phyloP scores from a whole-genome alignment of 345 rosid species.

The Alliaria petiolata region DNA sequence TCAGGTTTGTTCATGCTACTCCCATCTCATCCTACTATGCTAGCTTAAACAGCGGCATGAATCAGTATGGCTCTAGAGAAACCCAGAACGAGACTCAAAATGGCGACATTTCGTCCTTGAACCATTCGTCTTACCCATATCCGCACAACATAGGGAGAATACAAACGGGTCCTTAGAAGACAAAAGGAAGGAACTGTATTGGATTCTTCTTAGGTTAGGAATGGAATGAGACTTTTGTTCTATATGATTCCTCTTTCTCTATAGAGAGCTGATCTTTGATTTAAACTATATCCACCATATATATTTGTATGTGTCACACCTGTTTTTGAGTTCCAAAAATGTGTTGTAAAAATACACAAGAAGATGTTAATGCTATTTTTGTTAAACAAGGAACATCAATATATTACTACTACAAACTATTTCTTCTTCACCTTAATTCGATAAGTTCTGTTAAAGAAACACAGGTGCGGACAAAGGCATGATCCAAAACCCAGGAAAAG shows the following conservation, averaged over 20 bases:
- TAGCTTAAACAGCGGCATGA: conserved; percentile 49
- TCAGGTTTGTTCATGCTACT: conserved; percentile 49
- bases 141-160: conserved; percentile 74
- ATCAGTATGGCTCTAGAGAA: conserved; percentile 53
- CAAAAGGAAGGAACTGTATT: background rate
- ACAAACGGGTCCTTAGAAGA: conserved; percentile 64
- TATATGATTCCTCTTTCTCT: conserved; percentile 11
- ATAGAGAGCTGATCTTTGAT: conserved; percentile 13
- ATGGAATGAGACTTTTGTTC: conserved; percentile 3
- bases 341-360: conserved; percentile 14
- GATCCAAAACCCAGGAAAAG: background rate
- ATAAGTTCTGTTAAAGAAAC: background rate
- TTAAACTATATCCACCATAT: conserved; percentile 6
- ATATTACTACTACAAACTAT: background rate
- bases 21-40: conserved; percentile 50
- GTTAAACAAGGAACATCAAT: background rate
- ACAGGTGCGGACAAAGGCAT: background rate
- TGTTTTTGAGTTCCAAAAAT: conserved; percentile 4
- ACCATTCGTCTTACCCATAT: conserved; percentile 64
- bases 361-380: conserved; percentile 15
- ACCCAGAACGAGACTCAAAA: conserved; percentile 43
- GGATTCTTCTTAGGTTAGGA: conserved; percentile 26
- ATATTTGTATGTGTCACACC: conserved; percentile 9
- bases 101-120: conserved; percentile 46
- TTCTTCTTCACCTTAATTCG: background rate